A percentile compares a stretch with the other conserved stretches of the same genome.
These are phyloP conservation scores for Cylindricascospora bacillispora DNA, from an alignment of 1,139 yeast species.

Conservation along the genomic window DNA sequence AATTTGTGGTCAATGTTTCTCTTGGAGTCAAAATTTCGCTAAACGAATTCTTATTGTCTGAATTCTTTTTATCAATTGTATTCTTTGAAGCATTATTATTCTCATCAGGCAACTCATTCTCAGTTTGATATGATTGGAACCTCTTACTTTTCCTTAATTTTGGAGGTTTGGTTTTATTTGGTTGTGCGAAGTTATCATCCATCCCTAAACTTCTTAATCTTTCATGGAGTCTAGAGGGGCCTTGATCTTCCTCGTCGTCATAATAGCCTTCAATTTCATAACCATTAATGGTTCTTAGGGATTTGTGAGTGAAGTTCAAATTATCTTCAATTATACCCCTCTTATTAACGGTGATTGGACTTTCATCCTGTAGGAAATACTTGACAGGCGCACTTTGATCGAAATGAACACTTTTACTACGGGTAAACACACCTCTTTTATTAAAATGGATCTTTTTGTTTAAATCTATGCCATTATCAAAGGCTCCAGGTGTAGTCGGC, in stretches of 20 bases:
- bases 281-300: constrained; percentile 5
- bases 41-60: background rate
- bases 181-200: constrained; percentile 2
- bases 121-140: constrained; percentile 4
- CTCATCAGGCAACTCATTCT: background rate
- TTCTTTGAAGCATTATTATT: background rate
- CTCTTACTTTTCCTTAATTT: constrained; percentile 11
- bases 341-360: constrained; percentile 19
- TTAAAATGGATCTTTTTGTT: constrained; percentile 4
- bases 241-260: constrained; percentile 4
- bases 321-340: constrained; percentile 11
- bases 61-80: background rate
- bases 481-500: constrained; percentile 18
- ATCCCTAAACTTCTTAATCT: constrained; percentile 3
- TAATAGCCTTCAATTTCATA: constrained; percentile 6
- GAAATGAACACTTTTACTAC: constrained; percentile 25
- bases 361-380: constrained; percentile 21
- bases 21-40: no score
- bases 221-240: constrained; percentile 3
- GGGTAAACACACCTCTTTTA: constrained; percentile 6
- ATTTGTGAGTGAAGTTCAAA: constrained; percentile 11
- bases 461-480: constrained; percentile 2
- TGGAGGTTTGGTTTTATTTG: background rate
- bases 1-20: constrained; percentile 2
- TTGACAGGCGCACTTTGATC: constrained; percentile 22